Base-by-base conservation (phyloP, 176 grass and related monocot genomes). In the Sorghum bicolor region DNA sequence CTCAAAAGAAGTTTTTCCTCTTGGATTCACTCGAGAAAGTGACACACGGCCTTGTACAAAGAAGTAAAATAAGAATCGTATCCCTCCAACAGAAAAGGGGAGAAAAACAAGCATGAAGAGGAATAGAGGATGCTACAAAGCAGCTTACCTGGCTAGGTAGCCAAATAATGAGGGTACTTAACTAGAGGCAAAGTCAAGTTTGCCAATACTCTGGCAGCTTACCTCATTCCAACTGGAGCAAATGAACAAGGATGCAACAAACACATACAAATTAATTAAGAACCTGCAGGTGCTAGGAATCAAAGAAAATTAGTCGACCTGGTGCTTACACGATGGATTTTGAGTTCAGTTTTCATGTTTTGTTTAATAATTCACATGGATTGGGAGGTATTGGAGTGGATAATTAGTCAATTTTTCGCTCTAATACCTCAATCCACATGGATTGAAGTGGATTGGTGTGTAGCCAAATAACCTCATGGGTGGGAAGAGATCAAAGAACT, bases 101-200 rank as follows among this genome's bases (percentile, higher is more conserved):
- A 6, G 19, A 75, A 2, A 61, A 26, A 26, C n/a, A 62, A 62
- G 12, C 60, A 63, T 13, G 24, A n/a, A 75, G 45, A 43, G 40
- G 40, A 53, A 12, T 50, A 65, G 60, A 65, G 12, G 50, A 37
- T 57, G 22, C 55, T 57, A 57, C 20, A 58, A 58, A 58, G n/a
- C 4, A 58, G 55, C 9, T 60, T 60, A 60, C 55, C n/a, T 60
- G 55, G n/a, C 8, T 24, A 19, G 22, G 9, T 50, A 50, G 47
- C 55, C 25, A 53, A 50, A 64, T 2, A 65, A 52, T 61, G 28
- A 9, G 10, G 30, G 14, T 75, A 53, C 26, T 77, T 85, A 65
- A 64, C 52, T 40, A 22, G 83, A 77, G 55, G 79, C 72, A 34
- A 90, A 90, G 79, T 82, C 79, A 53, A 74, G 37, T 13, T 90